Percentiles rank a stretch among this genome's conserved stretches.
phyloP scores from a whole-genome alignment of 148 eudicot species.

The Pouteria glomerata region DNA sequence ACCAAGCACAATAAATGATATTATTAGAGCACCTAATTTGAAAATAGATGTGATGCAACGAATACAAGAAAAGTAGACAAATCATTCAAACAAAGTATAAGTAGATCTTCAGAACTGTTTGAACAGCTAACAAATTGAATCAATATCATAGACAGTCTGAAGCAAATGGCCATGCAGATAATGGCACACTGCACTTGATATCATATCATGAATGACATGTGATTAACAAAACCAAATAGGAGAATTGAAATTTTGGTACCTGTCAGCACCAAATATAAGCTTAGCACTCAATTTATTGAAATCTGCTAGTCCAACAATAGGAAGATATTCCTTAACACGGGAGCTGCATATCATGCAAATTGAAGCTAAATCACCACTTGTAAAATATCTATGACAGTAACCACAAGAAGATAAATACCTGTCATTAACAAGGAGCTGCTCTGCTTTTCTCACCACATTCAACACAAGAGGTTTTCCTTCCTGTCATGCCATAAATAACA shows the following conservation, averaged over 20 bases:
- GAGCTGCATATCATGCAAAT: slow-evolving; percentile 38
- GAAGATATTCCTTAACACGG: slow-evolving; percentile 92
- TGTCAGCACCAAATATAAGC: slow-evolving; percentile 87
- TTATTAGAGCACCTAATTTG: slow-evolving; percentile 2
- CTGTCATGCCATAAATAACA: slow-evolving; percentile 29
- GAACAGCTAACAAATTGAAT: too few species aligned
- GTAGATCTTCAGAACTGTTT: too few species aligned
- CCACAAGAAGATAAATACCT: slow-evolving; percentile 31
- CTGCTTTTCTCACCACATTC: slow-evolving; percentile 88
- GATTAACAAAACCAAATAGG: not conserved
- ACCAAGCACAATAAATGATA: slow-evolving; percentile 9
- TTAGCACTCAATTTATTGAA: slow-evolving; percentile 95
- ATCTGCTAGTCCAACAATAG: slow-evolving; percentile 86
- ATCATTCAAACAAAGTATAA: slow-evolving; percentile 8
- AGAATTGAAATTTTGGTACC: slow-evolving; percentile 33
- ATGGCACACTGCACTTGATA: too few species aligned
- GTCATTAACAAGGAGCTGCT: slow-evolving; percentile 72
- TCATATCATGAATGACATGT: not conserved
- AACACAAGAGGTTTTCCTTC: slow-evolving; percentile 98
- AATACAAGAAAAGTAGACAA: not conserved
- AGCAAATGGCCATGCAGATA: too few species aligned
- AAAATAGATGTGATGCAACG: not conserved
- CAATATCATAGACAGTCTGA: too few species aligned
- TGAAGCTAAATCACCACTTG: not conserved
- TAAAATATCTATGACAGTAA: not conserved